These are phyloP conservation scores for Schizothecium vesticola DNA, from an alignment of 495 filamentous ascomycete species.

Conservation along the genomic window DNA sequence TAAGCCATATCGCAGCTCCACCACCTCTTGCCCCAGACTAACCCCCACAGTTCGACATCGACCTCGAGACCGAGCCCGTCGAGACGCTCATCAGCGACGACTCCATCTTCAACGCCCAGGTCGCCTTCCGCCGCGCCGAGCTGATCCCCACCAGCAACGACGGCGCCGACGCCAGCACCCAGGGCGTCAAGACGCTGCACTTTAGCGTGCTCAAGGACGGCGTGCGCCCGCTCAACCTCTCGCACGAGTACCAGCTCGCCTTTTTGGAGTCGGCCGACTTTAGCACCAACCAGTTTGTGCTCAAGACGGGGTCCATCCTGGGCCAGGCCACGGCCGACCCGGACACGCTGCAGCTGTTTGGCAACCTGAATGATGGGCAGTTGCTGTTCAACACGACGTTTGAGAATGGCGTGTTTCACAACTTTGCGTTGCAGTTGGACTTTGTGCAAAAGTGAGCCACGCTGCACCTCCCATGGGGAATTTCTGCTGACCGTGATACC, in stretches of 20 bases:
- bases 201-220: conserved; percentile 43
- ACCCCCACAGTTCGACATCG: conserved; percentile 28
- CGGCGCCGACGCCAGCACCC: conserved; percentile 40
- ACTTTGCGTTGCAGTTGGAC: conserved; percentile 44
- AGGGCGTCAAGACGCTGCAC: conserved; percentile 43
- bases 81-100: conserved; percentile 38
- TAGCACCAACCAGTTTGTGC: conserved; percentile 43
- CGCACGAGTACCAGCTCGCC: conserved; percentile 46
- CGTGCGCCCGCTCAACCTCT: conserved; percentile 38
- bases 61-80: conserved; percentile 17
- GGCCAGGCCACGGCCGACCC: conserved; percentile 29
- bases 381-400: conserved; percentile 40
- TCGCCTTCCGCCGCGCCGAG: conserved; percentile 46
- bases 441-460: conserved; percentile 36
- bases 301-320: conserved; percentile 45
- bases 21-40: not conserved
- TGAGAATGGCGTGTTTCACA: conserved; percentile 33
- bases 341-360: conserved; percentile 35
- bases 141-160: conserved; percentile 40
- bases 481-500: not conserved
- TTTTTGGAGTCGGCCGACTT: conserved; percentile 46
- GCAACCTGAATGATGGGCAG: conserved; percentile 32
- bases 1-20: not conserved
- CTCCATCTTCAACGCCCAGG: conserved; percentile 47
- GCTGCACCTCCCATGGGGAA: too few relatives aligned